Conservation (phyloP, 129 eudicot species). For the Chrysanthemum lavandulifolium region DNA sequence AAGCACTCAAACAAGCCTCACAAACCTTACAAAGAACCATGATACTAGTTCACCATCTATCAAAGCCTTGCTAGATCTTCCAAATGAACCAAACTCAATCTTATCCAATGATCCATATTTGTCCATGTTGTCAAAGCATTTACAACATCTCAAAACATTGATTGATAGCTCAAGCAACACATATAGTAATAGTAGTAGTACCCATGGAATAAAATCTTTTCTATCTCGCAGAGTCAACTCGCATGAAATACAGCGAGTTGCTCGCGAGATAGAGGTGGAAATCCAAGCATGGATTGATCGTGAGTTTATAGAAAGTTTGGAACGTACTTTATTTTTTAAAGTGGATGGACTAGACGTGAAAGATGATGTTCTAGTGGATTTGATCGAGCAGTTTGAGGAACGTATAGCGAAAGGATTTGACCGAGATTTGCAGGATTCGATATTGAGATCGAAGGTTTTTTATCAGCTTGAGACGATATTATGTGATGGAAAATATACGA, state of each 20-base stretch:
- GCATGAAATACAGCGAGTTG: slow-evolving; percentile 61
- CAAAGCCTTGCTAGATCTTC: slow-evolving; percentile 71
- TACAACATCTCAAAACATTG: slow-evolving; percentile 48
- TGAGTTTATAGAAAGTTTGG: slow-evolving; percentile 46
- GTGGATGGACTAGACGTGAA: slow-evolving; percentile 8
- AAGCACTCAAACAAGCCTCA: slow-evolving; percentile 64
- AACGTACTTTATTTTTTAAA: slow-evolving; percentile 27
- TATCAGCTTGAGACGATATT: slow-evolving; percentile 47
- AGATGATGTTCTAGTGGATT: slow-evolving; percentile 27
- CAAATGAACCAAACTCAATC: slow-evolving; percentile 47
- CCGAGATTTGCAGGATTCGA: slow-evolving; percentile 56
- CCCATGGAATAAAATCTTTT: slow-evolving; percentile 50
- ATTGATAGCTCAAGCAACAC: slow-evolving; percentile 29
- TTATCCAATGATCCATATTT: slow-evolving; percentile 59
- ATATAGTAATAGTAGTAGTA: slow-evolving; percentile 11
- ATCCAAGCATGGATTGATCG: slow-evolving; percentile 78
- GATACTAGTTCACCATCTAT: slow-evolving; percentile 46
- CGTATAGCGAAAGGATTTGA: slow-evolving; percentile 60
- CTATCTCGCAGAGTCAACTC: slow-evolving; percentile 48
- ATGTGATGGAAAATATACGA: slow-evolving; percentile 27
- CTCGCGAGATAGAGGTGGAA: slow-evolving; percentile 63
- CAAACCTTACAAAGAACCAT: slow-evolving; percentile 45
- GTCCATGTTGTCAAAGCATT: slow-evolving; percentile 46
- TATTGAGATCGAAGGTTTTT: slow-evolving; percentile 57
- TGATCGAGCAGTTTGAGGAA: slow-evolving; percentile 34